These are phyloP conservation scores for Neospora caninum DNA, from an alignment of 169 alveolate genomes.

Conservation along the genomic window DNA sequence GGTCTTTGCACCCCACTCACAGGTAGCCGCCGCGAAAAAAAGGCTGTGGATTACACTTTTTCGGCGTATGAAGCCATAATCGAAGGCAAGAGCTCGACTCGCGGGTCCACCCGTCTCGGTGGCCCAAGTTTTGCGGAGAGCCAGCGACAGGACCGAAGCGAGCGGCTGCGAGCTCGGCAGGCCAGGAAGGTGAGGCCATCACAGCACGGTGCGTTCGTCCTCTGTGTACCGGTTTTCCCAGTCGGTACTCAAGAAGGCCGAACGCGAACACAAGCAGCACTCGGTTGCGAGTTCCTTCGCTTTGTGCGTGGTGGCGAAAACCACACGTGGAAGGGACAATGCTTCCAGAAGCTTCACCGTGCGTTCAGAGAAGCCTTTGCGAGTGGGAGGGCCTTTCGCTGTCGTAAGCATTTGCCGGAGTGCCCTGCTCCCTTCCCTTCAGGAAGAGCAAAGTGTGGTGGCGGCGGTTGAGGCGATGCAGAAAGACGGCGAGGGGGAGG, in stretches of 20 bases:
- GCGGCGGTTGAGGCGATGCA: neutral
- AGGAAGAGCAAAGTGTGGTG: slow-evolving; percentile 1
- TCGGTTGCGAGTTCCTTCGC: no score
- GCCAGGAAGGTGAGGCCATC: neutral
- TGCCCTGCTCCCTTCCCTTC: neutral
- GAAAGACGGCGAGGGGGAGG: neutral
- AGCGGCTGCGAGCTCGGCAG: slow-evolving; percentile 6
- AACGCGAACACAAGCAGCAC: no score
- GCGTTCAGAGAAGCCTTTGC: no score
- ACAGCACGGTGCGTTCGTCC: no score
- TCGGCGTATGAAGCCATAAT: neutral
- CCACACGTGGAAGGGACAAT: no score
- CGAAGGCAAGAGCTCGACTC: neutral
- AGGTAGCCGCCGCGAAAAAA: neutral
- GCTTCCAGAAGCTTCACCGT: no score
- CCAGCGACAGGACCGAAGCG: slow-evolving; percentile 24
- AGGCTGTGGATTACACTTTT: neutral
- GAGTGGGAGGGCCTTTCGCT: no score
- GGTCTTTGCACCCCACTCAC: neutral
- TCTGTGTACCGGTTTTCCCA: neutral
- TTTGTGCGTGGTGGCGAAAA: no score
- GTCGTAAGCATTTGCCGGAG: neutral
- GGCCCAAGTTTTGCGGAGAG: neutral
- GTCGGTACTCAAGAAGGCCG: neutral
- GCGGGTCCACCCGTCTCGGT: no score